phyloP scores from a whole-genome alignment of 345 rosid genomes.

The Sonneratia alba region DNA sequence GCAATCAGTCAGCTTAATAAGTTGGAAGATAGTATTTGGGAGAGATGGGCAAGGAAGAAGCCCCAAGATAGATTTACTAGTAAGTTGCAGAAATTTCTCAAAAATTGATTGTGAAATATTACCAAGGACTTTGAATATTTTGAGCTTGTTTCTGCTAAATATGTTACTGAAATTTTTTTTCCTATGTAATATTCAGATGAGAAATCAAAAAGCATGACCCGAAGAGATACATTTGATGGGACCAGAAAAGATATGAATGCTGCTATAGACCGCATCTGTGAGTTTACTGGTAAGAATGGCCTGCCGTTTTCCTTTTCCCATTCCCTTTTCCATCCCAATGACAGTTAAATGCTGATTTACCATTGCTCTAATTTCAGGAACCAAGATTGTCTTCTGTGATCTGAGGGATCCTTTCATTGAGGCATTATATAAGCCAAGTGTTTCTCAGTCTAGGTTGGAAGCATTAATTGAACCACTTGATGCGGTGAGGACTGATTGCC shows the following conservation, averaged over 20 bases:
- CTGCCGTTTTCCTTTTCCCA: constrained; percentile 2
- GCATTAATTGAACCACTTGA: constrained; percentile 76
- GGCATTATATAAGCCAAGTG: constrained; percentile 67
- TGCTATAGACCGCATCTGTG: constrained; percentile 78
- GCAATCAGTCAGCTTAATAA: constrained; percentile 88
- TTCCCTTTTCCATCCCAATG: background rate
- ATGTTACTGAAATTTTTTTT: background rate
- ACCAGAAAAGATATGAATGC: constrained; percentile 83
- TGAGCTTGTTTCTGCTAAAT: background rate
- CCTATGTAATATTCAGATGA: constrained; percentile 41
- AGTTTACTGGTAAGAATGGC: constrained; percentile 57
- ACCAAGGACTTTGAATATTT: background rate
- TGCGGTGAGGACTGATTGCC: constrained; percentile 32
- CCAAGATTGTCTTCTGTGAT: constrained; percentile 86
- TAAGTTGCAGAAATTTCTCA: constrained; percentile 27
- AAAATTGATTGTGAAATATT: background rate
- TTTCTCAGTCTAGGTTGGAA: constrained; percentile 72
- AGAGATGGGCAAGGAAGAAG: constrained; percentile 62
- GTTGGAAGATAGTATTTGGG: constrained; percentile 89
- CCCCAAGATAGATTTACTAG: constrained; percentile 54
- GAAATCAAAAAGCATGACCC: constrained; percentile 55
- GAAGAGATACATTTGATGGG: constrained; percentile 75
- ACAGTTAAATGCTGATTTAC: constrained; percentile 10
- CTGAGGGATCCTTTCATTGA: constrained; percentile 79
- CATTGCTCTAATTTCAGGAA: constrained; percentile 48